These are phyloP conservation scores for Amanita muscaria DNA, from an alignment of 768 basidiomycete genomes.

Conservation along the genomic window DNA sequence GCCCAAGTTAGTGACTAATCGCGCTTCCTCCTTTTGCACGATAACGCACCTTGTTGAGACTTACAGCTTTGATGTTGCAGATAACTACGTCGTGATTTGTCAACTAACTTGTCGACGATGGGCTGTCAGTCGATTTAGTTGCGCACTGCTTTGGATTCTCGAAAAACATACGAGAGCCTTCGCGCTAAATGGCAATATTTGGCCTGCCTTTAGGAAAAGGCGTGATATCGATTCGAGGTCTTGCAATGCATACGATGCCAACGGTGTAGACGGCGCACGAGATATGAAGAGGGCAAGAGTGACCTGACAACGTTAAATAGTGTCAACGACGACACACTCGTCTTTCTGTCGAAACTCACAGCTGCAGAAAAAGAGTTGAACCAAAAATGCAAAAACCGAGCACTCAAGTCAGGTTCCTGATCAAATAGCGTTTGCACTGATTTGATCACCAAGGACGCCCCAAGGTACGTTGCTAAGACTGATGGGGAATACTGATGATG, in stretches of 20 bases:
- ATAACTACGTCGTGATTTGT: conserved; percentile 41
- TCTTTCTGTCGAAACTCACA: conserved; percentile 31
- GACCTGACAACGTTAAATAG: conserved; percentile 29
- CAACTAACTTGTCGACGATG: conserved; percentile 45
- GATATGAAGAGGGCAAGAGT: conserved; percentile 58
- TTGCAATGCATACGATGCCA: conserved; percentile 50
- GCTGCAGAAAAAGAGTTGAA: conserved; percentile 67
- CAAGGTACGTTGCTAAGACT: conserved; percentile 58
- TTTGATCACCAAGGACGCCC: conserved; percentile 49
- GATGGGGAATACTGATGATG: conserved; percentile 59
- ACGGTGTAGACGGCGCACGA: conserved; percentile 48
- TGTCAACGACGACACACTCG: too few species aligned
- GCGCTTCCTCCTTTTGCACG: conserved; percentile 2
- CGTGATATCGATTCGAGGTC: conserved; percentile 51
- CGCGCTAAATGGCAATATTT: conserved; percentile 50
- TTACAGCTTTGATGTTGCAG: conserved; percentile 22
- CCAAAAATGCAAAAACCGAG: conserved; percentile 66
- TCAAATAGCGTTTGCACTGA: conserved; percentile 47
- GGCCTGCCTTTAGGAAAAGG: conserved; percentile 48
- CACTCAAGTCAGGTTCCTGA: conserved; percentile 50
- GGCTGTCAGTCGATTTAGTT: conserved; percentile 26
- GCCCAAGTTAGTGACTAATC: conserved; percentile 12
- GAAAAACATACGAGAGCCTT: conserved; percentile 42
- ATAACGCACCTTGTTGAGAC: conserved; percentile 5
- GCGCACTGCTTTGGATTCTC: not conserved